Percentiles rank a stretch among this genome's conserved stretches.
Conservation (phyloP, 768 basidiomycete species). For the Trametes villosa region DNA sequence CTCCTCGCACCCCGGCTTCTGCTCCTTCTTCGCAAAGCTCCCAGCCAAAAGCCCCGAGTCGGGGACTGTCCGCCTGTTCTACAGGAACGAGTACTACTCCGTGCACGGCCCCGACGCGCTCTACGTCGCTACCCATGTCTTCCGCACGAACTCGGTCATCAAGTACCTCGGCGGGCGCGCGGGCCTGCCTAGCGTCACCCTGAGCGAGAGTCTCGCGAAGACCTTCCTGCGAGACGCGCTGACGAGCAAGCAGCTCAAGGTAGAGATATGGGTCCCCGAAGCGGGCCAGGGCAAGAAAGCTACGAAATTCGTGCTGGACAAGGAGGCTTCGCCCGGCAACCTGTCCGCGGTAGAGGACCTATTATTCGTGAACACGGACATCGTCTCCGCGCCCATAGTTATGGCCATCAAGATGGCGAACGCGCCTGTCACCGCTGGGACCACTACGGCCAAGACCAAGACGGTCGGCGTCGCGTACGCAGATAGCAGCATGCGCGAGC, state of each 20-base stretch:
- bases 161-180: constrained; percentile 82
- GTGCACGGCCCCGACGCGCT: constrained; percentile 87
- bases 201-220: constrained; percentile 79
- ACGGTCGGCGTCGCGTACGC: constrained; percentile 89
- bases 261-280: constrained; percentile 89
- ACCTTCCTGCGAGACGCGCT: constrained; percentile 86
- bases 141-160: constrained; percentile 88
- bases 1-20: constrained; percentile 77
- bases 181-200: constrained; percentile 73
- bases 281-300: constrained; percentile 75
- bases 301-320: constrained; percentile 75
- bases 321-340: constrained; percentile 84
- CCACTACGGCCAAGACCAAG: constrained; percentile 61
- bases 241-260: constrained; percentile 85
- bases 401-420: constrained; percentile 83
- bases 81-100: constrained; percentile 83
- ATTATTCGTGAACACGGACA: constrained; percentile 81
- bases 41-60: constrained; percentile 68
- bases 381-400: constrained; percentile 83
- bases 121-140: constrained; percentile 84
- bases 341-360: constrained; percentile 54
- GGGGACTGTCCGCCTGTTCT: constrained; percentile 88
- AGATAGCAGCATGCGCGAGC: constrained; percentile 81
- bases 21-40: constrained; percentile 66
- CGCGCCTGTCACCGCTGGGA: constrained; percentile 46